Evolutionary conservation across 768 basidiomycete species (phyloP).

Genomic region (Leccinum subtestaceum): DNA sequence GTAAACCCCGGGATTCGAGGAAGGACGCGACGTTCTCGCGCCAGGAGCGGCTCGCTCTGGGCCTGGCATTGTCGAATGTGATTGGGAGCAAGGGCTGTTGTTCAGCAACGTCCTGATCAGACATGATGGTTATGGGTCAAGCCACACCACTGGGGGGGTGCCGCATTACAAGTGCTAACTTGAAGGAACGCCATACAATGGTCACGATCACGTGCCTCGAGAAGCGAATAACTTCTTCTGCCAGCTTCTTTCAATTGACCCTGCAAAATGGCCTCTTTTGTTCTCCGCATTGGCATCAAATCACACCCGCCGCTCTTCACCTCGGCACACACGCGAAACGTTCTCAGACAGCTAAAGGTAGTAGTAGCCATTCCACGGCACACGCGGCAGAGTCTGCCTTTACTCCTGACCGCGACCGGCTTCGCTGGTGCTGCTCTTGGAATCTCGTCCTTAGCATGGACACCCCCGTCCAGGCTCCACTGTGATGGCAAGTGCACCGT

Average conservation of each 20-base stretch:
- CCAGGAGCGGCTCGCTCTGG: slow-evolving; percentile 16
- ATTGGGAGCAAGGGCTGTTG: slow-evolving; percentile 45
- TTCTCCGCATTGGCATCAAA: slow-evolving; percentile 21
- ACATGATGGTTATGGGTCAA: slow-evolving; percentile 30
- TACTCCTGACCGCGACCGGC: slow-evolving; percentile 31
- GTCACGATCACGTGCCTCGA: slow-evolving; percentile 13
- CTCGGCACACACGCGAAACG: slow-evolving; percentile 1
- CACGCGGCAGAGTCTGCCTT: slow-evolving; percentile 9
- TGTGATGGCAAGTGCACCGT: slow-evolving; percentile 49
- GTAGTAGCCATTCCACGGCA: slow-evolving; percentile 3
- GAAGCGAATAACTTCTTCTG: background rate
- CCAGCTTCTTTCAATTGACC: too few species aligned
- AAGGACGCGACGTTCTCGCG: slow-evolving; percentile 40
- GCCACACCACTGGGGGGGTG: slow-evolving; percentile 6
- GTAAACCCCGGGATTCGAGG: slow-evolving; percentile 53
- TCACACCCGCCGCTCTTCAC: slow-evolving; percentile 1
- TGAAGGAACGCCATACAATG: background rate
- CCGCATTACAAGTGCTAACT: background rate
- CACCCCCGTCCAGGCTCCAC: slow-evolving; percentile 33
- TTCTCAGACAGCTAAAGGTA: background rate
- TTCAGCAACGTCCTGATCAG: slow-evolving; percentile 39
- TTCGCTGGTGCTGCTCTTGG: slow-evolving; percentile 46
- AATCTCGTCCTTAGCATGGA: slow-evolving; percentile 33
- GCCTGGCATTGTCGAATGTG: slow-evolving; percentile 16
- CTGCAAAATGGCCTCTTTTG: slow-evolving; percentile 10